These are phyloP conservation scores for Tetrapisispora pingtungensis DNA, from an alignment of 805 yeast genomes.

Conservation along the genomic window DNA sequence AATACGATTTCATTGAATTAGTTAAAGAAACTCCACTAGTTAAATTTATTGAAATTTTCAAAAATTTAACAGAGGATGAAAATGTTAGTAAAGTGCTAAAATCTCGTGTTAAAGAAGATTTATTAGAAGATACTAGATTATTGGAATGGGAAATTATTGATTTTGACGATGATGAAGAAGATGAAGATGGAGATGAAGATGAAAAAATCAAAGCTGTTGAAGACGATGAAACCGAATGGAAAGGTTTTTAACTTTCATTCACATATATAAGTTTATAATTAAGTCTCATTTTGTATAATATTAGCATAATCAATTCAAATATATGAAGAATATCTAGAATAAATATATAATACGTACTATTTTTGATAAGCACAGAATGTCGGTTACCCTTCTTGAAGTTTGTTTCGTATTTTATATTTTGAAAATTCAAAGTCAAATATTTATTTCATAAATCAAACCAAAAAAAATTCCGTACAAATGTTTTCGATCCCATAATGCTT, in stretches of 20 bases:
- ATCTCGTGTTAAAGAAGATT: constrained; percentile 52
- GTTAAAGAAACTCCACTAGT: constrained; percentile 43
- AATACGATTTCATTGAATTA: constrained; percentile 23
- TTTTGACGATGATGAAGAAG: constrained; percentile 3
- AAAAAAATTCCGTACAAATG: too few species aligned
- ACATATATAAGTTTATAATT: too few species aligned
- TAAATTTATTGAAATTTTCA: constrained; percentile 51
- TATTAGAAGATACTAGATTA: constrained; percentile 55
- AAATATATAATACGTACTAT: too few species aligned
- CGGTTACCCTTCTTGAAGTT: too few species aligned
- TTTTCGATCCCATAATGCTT: too few species aligned
- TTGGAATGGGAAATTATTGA: constrained; percentile 48
- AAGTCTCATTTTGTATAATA: neutral
- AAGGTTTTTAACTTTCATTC: constrained; percentile 34
- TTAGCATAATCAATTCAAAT: neutral
- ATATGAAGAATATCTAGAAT: too few species aligned
- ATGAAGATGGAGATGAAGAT: constrained; percentile 21
- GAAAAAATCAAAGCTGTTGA: constrained; percentile 24
- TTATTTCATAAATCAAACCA: too few species aligned
- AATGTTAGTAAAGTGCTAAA: constrained; percentile 53
- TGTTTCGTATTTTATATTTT: too few species aligned
- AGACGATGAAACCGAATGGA: constrained; percentile 32
- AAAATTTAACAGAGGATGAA: constrained; percentile 38
- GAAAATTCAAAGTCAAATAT: too few species aligned
- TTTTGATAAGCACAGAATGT: too few species aligned